phyloP scores from a whole-genome alignment of 169 alveolate species.

The Plasmodium adleri region DNA sequence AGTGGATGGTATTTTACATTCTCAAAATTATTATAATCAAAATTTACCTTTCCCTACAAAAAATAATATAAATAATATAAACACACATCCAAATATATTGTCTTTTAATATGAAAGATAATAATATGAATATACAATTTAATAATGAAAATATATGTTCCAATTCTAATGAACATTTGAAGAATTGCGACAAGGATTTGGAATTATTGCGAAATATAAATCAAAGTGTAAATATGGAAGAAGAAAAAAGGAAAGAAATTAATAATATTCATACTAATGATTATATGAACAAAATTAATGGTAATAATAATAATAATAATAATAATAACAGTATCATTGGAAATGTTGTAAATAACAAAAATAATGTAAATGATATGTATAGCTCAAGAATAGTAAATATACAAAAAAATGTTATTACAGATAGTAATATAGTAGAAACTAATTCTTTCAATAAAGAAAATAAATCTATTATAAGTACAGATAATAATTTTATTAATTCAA shows the following conservation, averaged over 20 bases:
- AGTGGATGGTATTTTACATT: neutral
- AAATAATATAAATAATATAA: too few species aligned
- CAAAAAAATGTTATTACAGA: conserved; percentile 1
- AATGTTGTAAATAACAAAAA: conserved; percentile 4
- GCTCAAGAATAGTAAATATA: conserved; percentile 20
- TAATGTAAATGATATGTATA: conserved; percentile 3
- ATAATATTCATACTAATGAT: too few species aligned
- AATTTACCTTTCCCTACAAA: neutral
- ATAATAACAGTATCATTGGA: neutral
- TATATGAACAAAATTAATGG: too few species aligned
- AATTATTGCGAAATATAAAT: neutral
- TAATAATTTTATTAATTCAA: neutral
- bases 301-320: too few species aligned
- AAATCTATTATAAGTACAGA: conserved; percentile 1
- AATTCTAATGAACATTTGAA: neutral
- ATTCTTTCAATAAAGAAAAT: neutral
- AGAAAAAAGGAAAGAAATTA: neutral
- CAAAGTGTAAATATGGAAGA: conserved; percentile 1
- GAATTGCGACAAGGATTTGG: neutral
- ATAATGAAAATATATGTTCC: conserved; percentile 14
- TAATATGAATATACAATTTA: neutral
- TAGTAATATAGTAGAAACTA: neutral
- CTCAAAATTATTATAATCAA: neutral
- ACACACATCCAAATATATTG: too few species aligned
- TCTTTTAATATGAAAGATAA: too few species aligned